A percentile compares a stretch with the other conserved stretches of the same genome.
Conservation (phyloP, 2,329 filamentous ascomycete genomes). For the Fusarium torreyae region DNA sequence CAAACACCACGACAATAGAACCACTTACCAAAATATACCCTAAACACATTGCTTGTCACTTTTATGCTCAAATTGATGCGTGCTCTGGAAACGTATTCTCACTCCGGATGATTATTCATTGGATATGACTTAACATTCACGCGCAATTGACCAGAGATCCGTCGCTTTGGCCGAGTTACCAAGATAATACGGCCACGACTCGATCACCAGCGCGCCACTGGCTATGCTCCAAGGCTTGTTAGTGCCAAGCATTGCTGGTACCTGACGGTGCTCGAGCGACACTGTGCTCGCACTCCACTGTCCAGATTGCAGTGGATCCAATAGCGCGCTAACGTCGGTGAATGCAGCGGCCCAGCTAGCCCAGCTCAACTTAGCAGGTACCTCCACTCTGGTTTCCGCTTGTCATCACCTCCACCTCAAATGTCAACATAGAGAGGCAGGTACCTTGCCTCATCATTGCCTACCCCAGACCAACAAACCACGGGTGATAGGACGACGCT, state of each 20-base stretch:
- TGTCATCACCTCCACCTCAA: slow-evolving; percentile 20
- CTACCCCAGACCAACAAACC: slow-evolving; percentile 29
- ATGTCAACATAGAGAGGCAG: slow-evolving; percentile 28
- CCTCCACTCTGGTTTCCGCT: slow-evolving; percentile 10
- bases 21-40: neutral
- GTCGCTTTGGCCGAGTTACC: too few species aligned
- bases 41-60: neutral
- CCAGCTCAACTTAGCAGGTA: slow-evolving; percentile 15
- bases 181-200: neutral
- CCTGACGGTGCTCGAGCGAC: neutral
- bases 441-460: slow-evolving; percentile 31
- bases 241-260: neutral
- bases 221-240: neutral
- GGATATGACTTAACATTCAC: too few species aligned
- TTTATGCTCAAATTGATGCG: neutral
- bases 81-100: neutral
- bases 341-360: slow-evolving; percentile 2
- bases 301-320: slow-evolving; percentile 6
- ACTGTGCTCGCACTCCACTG: slow-evolving; percentile 10
- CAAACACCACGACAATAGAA: neutral
- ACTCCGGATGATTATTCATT: too few species aligned
- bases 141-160: too few species aligned
- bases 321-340: slow-evolving; percentile 20
- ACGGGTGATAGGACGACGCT: slow-evolving; percentile 32
- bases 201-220: neutral